Evolutionary conservation across 257 asterid species (phyloP).

Genomic region (Gynochthodes officinalis): DNA sequence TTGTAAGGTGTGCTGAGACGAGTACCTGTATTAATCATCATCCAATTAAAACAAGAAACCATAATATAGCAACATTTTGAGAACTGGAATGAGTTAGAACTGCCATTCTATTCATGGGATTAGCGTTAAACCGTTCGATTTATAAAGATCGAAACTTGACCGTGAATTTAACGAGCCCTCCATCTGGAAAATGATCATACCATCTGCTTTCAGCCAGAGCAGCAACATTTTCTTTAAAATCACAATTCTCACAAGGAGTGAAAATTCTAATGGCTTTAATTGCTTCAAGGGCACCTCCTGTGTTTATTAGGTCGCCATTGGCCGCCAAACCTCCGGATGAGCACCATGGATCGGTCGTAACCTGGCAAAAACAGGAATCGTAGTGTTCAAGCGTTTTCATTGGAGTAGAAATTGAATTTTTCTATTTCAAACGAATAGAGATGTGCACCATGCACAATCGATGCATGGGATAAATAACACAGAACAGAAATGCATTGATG

Average conservation of each 20-base stretch:
- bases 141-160: not conserved
- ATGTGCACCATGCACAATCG: no score
- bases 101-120: no score
- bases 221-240: conserved; percentile 41
- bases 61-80: not conserved
- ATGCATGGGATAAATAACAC: no score
- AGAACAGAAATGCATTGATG: no score
- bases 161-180: no score
- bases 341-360: conserved; percentile 82
- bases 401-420: no score
- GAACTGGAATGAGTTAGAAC: no score
- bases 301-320: conserved; percentile 57
- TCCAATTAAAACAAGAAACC: not conserved
- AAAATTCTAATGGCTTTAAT: conserved; percentile 42
- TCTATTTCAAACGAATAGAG: no score
- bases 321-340: conserved; percentile 69
- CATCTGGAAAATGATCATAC: conserved; percentile 23
- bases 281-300: conserved; percentile 73
- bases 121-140: no score
- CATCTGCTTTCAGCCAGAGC: conserved; percentile 58
- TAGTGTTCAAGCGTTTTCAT: no score
- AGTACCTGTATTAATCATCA: conserved; percentile 44
- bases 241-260: conserved; percentile 32
- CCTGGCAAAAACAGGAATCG: conserved; percentile 23
- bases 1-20: conserved; percentile 46